A percentile compares a stretch with the other conserved stretches of the same genome.
Evolutionary conservation across 108 stramenopile genomes (phyloP).

Genomic region (Ochromonas danica): DNA sequence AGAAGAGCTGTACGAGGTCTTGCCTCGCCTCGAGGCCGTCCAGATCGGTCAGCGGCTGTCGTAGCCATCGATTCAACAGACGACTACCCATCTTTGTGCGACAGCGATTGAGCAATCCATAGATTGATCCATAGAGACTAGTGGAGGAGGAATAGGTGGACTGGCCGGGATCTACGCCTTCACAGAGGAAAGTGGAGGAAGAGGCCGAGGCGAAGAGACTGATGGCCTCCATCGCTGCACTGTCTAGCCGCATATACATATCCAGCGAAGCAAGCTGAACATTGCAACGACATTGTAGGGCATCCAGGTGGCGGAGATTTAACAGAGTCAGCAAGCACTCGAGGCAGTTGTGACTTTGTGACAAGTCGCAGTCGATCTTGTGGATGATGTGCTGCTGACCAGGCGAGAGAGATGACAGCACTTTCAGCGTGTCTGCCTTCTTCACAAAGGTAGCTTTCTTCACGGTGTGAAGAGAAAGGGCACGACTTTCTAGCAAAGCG

Average conservation of each 20-base stretch:
- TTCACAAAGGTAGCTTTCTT: background rate
- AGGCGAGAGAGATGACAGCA: background rate
- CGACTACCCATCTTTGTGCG: slow-evolving; percentile 46
- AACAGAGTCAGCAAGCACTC: background rate
- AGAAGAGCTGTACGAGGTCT: slow-evolving; percentile 41
- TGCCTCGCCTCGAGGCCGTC: slow-evolving; percentile 43
- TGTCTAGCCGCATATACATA: slow-evolving; percentile 31
- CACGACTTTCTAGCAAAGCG: background rate
- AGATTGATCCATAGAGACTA: background rate
- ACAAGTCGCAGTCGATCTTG: background rate
- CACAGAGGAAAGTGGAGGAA: background rate
- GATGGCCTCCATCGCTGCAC: slow-evolving; percentile 20
- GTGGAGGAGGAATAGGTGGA: too few species aligned
- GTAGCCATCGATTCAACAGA: slow-evolving; percentile 55
- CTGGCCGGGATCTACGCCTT: background rate
- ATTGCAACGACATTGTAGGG: too few species aligned
- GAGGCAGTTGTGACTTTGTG: background rate
- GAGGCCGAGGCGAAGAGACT: background rate
- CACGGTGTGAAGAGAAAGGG: background rate
- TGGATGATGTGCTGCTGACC: background rate
- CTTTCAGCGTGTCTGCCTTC: background rate
- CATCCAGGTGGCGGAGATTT: background rate
- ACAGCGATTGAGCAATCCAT: background rate
- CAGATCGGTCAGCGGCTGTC: slow-evolving; percentile 51
- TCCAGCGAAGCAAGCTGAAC: background rate